Evolutionary conservation across 2,329 filamentous ascomycete species (phyloP).

Genomic region (Pseudogymnoascus sp.): DNA sequence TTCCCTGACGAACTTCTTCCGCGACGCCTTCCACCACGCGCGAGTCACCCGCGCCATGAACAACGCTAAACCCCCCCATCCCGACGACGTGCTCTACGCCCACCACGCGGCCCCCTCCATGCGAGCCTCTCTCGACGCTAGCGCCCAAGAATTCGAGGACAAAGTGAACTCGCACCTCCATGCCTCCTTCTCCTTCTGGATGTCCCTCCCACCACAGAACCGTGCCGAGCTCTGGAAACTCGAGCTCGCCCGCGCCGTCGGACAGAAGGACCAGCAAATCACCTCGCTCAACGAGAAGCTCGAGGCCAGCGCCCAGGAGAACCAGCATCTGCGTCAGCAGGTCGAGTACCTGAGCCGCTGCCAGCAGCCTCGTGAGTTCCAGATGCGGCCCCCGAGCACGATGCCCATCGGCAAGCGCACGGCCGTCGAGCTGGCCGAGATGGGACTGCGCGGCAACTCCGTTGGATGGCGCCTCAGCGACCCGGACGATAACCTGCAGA

Average conservation of each 20-base stretch:
- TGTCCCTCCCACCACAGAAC: conserved; percentile 46
- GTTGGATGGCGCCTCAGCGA: conserved; percentile 44
- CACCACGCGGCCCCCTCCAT: conserved; percentile 28
- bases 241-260: conserved; percentile 51
- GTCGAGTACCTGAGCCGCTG: conserved; percentile 50
- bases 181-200: conserved; percentile 72
- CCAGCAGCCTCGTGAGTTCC: conserved; percentile 53
- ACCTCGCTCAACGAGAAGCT: conserved; percentile 42
- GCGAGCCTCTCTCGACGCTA: conserved; percentile 24
- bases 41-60: conserved; percentile 44
- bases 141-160: conserved; percentile 46
- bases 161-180: conserved; percentile 66
- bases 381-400: conserved; percentile 42
- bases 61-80: conserved; percentile 39
- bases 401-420: conserved; percentile 43
- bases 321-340: conserved; percentile 46
- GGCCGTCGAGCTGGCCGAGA: conserved; percentile 39
- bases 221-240: conserved; percentile 52
- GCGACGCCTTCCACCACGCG: conserved; percentile 59
- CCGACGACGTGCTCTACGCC: conserved; percentile 24
- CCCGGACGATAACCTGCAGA: conserved; percentile 42
- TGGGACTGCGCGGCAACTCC: conserved; percentile 33
- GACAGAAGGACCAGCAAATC: conserved; percentile 45
- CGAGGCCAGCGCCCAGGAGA: conserved; percentile 41
- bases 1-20: conserved; percentile 58